phyloP scores from a whole-genome alignment of 2,329 filamentous ascomycete genomes.

The Neofusicoccum cordaticola region DNA sequence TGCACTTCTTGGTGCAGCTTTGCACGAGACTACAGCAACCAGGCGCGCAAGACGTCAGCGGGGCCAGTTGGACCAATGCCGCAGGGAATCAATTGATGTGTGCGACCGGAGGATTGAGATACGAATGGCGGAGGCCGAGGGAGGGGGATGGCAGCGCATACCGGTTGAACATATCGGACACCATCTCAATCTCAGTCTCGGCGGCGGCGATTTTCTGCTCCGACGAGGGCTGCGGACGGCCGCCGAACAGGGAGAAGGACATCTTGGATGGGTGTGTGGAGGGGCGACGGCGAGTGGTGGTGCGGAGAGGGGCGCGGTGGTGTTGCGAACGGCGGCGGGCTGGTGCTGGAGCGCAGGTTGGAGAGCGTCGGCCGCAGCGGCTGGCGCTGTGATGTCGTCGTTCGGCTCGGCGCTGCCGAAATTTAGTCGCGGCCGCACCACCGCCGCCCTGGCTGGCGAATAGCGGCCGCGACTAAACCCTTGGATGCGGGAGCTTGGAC shows the following conservation, averaged over 20 bases:
- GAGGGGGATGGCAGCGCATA: constrained; percentile 42
- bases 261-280: constrained; percentile 4
- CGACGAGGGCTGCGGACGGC: constrained; percentile 80
- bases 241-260: constrained; percentile 41
- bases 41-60: neutral
- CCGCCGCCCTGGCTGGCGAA: neutral
- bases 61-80: too few relatives aligned
- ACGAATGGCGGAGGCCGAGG: neutral
- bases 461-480: neutral
- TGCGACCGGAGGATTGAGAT: neutral
- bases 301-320: neutral
- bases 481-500: constrained; percentile 9
- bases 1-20: constrained; percentile 90
- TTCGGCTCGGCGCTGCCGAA: neutral
- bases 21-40: constrained; percentile 65
- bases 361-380: neutral
- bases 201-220: constrained; percentile 96
- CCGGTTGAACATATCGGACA: constrained; percentile 98
- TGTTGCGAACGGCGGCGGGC: neutral
- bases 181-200: constrained; percentile 95
- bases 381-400: constrained; percentile 15
- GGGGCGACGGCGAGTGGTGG: neutral
- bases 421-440: neutral
- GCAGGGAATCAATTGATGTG: neutral
- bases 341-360: constrained; percentile 1